Base-by-base conservation (phyloP, 1,284 basidiomycete genomes). In the Cutaneotrichosporon sp. region DNA sequence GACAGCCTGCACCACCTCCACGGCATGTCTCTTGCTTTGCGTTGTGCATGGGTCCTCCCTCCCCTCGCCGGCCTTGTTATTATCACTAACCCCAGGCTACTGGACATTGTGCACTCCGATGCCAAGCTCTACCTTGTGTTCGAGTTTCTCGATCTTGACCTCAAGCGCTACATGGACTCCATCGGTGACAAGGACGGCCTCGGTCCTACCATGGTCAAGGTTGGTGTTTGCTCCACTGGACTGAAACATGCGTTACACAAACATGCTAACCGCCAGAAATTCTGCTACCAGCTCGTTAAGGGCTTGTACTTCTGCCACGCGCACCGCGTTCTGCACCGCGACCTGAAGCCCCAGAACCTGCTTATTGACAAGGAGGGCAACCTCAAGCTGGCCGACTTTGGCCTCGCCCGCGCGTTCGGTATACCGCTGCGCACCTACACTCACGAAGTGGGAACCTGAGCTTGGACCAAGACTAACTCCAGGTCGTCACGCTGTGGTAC, bases 121-220 rank as follows among this genome's bases (percentile, higher is more conserved):
- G 88, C 91, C 26, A 98, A 98, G 69, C 86, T 99, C 41, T 90
- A 97, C 66, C 89, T 99, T 58, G 96, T 99, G 57, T 97, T 98
- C 73, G 96, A 99, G 76, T 98, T 86, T 73, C 96, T 96, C 77
- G 96, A 98, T 70, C 88, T 93, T 74, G 96, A 99, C 76, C 80
- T 99, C 52, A 99, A 99, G 77, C 92, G 93, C 72, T 98, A 97
- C 77, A 99, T 99, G 96, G 96, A 99, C 75, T 86, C 90, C 34
- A 87, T 97, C 64, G 96, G 96, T 48, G 90, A 97, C 61, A 85
- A 90, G 54, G 92, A 94, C 53, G 93, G 96, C 10, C 83, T 99
- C 40, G 90, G 94, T 53, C 88, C 91, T 1, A 81, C 82, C 55
- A 92, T 90, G n/a, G 92, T 97, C 59, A 86, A 91, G 61, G 73